Evolutionary conservation across 164 flowering plant genomes (phyloP).

Genomic region (Sedum album): DNA sequence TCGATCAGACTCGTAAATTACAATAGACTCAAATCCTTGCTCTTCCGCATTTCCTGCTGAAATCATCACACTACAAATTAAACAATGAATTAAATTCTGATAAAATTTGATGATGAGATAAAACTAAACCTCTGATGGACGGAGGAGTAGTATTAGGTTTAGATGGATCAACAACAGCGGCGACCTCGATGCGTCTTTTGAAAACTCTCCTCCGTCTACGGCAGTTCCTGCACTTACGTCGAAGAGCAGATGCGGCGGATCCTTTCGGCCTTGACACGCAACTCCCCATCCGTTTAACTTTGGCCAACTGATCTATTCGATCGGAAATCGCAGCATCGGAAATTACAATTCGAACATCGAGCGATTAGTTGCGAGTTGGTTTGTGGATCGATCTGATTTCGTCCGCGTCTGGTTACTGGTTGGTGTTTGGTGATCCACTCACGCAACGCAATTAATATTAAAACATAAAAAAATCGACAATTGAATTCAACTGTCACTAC

Average conservation of each 20-base stretch:
- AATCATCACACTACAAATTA: background rate
- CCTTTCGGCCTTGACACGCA: slow-evolving; percentile 26
- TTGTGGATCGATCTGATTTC: no score
- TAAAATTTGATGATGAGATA: background rate
- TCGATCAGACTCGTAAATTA: slow-evolving; percentile 26
- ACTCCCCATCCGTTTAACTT: slow-evolving; percentile 26
- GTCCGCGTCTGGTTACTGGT: no score
- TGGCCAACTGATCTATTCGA: no score
- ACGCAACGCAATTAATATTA: no score
- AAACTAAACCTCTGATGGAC: background rate
- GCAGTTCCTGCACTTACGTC: slow-evolving; percentile 10
- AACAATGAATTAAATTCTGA: background rate
- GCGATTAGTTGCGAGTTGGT: no score
- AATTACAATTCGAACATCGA: no score
- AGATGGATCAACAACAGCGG: no score
- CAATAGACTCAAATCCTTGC: slow-evolving; percentile 26
- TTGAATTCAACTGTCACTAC: no score
- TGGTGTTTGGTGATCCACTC: background rate
- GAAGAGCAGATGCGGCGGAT: slow-evolving; percentile 8
- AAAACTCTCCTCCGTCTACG: slow-evolving; percentile 9
- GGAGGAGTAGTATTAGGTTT: background rate
- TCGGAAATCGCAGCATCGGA: background rate
- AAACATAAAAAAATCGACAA: no score
- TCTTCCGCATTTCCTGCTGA: slow-evolving; percentile 19
- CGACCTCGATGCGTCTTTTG: slow-evolving; percentile 11